These are phyloP conservation scores for Myxozyma neglecta DNA, from an alignment of 805 yeast species.

Conservation along the genomic window DNA sequence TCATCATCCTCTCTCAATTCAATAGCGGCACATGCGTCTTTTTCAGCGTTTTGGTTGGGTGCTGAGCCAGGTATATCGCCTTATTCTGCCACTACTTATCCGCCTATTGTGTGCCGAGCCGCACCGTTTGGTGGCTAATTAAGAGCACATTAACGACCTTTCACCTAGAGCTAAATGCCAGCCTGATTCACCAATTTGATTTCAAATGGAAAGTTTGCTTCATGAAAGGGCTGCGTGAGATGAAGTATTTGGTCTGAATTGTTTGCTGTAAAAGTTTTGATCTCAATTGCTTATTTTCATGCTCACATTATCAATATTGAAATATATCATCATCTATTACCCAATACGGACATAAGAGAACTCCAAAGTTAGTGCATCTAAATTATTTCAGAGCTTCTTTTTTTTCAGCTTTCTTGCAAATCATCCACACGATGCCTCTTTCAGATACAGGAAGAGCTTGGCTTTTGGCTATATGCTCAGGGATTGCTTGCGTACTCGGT, in stretches of 20 bases:
- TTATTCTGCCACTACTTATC: not conserved
- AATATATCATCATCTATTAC: not conserved
- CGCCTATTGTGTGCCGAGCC: not conserved
- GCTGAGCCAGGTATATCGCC: not conserved
- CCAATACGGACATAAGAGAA: not conserved
- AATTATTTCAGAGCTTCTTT: not conserved
- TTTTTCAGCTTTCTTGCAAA: not conserved
- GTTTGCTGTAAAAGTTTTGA: not conserved
- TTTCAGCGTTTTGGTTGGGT: not conserved
- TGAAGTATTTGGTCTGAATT: not conserved
- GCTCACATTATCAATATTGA: not conserved
- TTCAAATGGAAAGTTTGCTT: too few relatives aligned
- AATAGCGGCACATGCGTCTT: not conserved
- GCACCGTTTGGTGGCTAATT: not conserved
- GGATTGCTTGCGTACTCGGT: constrained; percentile 71
- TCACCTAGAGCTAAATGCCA: too few relatives aligned
- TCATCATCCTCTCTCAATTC: not conserved
- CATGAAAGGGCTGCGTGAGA: too few relatives aligned
- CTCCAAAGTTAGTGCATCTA: not conserved
- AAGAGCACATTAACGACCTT: not conserved
- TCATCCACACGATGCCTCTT: constrained; percentile 2
- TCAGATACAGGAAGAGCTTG: constrained; percentile 49
- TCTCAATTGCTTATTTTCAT: not conserved
- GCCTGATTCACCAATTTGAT: too few relatives aligned
- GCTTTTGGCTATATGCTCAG: constrained; percentile 63